These are phyloP conservation scores for Colletotrichum salicis DNA, from an alignment of 2,329 filamentous ascomycete genomes.

Conservation along the genomic window DNA sequence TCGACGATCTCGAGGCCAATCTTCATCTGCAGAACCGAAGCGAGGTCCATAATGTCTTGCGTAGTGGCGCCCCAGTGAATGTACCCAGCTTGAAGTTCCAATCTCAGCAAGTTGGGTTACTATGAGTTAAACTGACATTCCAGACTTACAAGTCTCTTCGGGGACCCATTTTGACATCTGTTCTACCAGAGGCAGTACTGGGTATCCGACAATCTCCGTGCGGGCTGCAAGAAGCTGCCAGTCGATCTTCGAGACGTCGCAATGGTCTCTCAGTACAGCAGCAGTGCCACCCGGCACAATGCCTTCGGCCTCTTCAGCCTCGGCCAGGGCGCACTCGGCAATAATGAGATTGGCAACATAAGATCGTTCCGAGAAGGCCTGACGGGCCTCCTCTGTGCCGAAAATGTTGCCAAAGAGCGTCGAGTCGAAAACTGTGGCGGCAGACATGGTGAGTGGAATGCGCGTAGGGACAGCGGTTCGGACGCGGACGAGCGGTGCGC, in stretches of 20 bases:
- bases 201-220: slow-evolving; percentile 66
- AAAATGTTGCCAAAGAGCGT: slow-evolving; percentile 62
- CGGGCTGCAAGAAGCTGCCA: slow-evolving; percentile 52
- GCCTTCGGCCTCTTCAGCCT: slow-evolving; percentile 58
- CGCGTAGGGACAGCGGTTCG: neutral
- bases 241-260: slow-evolving; percentile 39
- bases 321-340: slow-evolving; percentile 61
- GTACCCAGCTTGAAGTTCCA: slow-evolving; percentile 44
- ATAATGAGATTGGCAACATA: slow-evolving; percentile 61
- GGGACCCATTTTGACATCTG: slow-evolving; percentile 54
- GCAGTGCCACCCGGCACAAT: slow-evolving; percentile 56
- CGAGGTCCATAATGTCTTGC: slow-evolving; percentile 69
- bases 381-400: slow-evolving; percentile 61
- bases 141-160: slow-evolving; percentile 42
- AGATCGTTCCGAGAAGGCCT: slow-evolving; percentile 60
- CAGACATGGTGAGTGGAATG: slow-evolving; percentile 33
- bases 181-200: slow-evolving; percentile 61
- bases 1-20: slow-evolving; percentile 60
- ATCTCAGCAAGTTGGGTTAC: neutral
- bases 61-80: slow-evolving; percentile 70
- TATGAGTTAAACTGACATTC: neutral
- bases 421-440: slow-evolving; percentile 55
- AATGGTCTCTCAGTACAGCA: slow-evolving; percentile 47
- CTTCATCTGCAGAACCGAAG: slow-evolving; percentile 63
- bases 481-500: neutral